A percentile compares a stretch with the other conserved stretches of the same genome.
These are phyloP conservation scores for Hansenula lynferdii DNA, from an alignment of 1,139 yeast genomes.

Conservation along the genomic window DNA sequence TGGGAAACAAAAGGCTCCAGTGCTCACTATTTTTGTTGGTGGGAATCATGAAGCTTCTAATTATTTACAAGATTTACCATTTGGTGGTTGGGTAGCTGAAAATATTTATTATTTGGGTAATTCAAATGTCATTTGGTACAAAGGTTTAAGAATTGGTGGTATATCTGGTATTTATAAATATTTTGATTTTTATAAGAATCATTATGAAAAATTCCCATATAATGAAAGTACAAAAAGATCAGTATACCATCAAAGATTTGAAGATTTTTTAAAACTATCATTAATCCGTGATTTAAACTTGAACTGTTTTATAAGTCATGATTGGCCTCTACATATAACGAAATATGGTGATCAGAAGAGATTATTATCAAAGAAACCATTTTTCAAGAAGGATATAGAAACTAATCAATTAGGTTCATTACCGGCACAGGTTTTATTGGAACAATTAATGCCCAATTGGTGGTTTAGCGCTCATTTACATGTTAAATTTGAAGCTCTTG, in stretches of 20 bases:
- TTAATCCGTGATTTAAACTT: slow-evolving; percentile 31
- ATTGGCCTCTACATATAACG: slow-evolving; percentile 89
- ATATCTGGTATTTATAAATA: slow-evolving; percentile 78
- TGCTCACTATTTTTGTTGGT: slow-evolving; percentile 78
- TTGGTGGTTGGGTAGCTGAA: slow-evolving; percentile 95
- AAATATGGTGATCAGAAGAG: slow-evolving; percentile 50
- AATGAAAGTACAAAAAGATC: slow-evolving; percentile 42
- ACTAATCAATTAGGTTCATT: slow-evolving; percentile 71
- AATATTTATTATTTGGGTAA: slow-evolving; percentile 87
- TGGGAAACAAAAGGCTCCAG: slow-evolving; percentile 62
- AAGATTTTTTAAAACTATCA: slow-evolving; percentile 54
- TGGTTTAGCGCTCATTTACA: slow-evolving; percentile 96
- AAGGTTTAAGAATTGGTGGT: slow-evolving; percentile 75
- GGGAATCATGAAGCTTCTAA: slow-evolving; percentile 94
- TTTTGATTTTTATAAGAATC: slow-evolving; percentile 35
- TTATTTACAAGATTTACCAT: slow-evolving; percentile 65
- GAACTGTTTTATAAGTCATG: slow-evolving; percentile 73
- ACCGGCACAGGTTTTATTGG: slow-evolving; percentile 52
- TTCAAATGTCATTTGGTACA: slow-evolving; percentile 66
- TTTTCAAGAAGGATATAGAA: slow-evolving; percentile 59
- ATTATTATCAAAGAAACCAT: slow-evolving; percentile 58
- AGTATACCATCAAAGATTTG: slow-evolving; percentile 70
- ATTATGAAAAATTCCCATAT: slow-evolving; percentile 47
- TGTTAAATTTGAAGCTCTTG: slow-evolving; percentile 59
- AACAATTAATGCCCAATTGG: slow-evolving; percentile 51